These are phyloP conservation scores for Monilinia aucupariae DNA, from an alignment of 2,329 filamentous ascomycete genomes.

Conservation along the genomic window DNA sequence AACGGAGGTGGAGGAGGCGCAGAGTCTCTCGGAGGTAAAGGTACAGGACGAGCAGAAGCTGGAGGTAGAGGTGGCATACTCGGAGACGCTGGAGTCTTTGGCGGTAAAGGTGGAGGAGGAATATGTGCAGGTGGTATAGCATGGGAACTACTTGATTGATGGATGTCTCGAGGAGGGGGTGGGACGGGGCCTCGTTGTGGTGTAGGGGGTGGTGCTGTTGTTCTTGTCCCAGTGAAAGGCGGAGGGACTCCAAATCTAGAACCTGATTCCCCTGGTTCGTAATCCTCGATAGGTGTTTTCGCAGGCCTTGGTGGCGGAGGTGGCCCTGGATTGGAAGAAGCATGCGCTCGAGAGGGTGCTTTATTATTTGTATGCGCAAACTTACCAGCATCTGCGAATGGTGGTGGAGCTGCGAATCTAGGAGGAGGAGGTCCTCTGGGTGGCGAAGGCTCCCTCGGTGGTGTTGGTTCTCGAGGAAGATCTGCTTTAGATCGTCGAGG, in stretches of 20 bases:
- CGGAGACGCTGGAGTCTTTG: slow-evolving; percentile 41
- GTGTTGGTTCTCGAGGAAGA: slow-evolving; percentile 45
- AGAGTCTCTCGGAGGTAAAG: slow-evolving; percentile 16
- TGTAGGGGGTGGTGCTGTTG: slow-evolving; percentile 65
- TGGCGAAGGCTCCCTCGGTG: slow-evolving; percentile 67
- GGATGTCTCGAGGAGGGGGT: slow-evolving; percentile 49
- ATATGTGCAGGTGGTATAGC: slow-evolving; percentile 35
- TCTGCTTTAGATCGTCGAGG: slow-evolving; percentile 56
- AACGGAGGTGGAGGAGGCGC: slow-evolving; percentile 38
- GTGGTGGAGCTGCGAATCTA: slow-evolving; percentile 78
- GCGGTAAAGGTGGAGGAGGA: slow-evolving; percentile 40
- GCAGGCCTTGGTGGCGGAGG: slow-evolving; percentile 64
- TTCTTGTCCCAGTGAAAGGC: slow-evolving; percentile 64
- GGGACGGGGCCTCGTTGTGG: slow-evolving; percentile 66
- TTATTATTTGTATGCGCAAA: slow-evolving; percentile 56
- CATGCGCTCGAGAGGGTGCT: slow-evolving; percentile 42
- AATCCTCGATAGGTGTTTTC: slow-evolving; percentile 66
- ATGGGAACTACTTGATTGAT: slow-evolving; percentile 47
- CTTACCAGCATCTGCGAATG: slow-evolving; percentile 84
- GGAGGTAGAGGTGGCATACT: slow-evolving; percentile 48
- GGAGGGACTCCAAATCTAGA: slow-evolving; percentile 73
- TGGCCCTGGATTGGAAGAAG: slow-evolving; percentile 53
- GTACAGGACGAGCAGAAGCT: slow-evolving; percentile 45
- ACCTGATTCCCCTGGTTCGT: slow-evolving; percentile 41
- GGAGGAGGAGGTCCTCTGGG: slow-evolving; percentile 54